Evolutionary conservation across 768 basidiomycete genomes (phyloP).

Genomic region (Kockovaella imperatae): DNA sequence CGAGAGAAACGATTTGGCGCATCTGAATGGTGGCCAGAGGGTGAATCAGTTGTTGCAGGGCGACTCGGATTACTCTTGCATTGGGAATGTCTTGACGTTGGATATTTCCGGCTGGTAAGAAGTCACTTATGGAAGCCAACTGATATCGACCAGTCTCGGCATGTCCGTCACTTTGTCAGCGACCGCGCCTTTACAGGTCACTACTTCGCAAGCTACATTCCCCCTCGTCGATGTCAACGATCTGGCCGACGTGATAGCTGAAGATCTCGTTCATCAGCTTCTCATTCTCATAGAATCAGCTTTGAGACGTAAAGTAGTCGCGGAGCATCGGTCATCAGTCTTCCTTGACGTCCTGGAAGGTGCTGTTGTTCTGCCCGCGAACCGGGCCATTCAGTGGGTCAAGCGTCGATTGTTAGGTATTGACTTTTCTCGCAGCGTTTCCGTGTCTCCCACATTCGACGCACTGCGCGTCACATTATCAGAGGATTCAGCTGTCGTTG

Average conservation of each 20-base stretch:
- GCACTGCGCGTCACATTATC: too few relatives aligned
- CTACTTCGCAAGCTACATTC: conserved; percentile 21
- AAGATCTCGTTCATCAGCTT: conserved; percentile 22
- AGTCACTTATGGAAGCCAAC: neutral
- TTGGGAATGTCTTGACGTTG: conserved; percentile 9
- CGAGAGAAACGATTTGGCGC: neutral
- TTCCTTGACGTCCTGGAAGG: conserved; percentile 16
- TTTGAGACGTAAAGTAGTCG: neutral
- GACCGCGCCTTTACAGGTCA: conserved; percentile 6
- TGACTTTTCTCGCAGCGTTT: neutral
- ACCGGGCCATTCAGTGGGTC: neutral
- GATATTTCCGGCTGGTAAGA: conserved; percentile 9
- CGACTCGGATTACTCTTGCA: neutral
- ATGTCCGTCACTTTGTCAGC: conserved; percentile 10
- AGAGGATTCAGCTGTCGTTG: too few relatives aligned
- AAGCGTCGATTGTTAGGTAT: too few relatives aligned
- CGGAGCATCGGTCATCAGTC: neutral
- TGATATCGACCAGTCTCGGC: conserved; percentile 13
- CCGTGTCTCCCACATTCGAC: conserved; percentile 7
- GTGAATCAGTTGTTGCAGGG: too few relatives aligned
- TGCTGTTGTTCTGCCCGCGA: neutral
- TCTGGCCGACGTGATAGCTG: conserved; percentile 15
- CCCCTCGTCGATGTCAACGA: conserved; percentile 17
- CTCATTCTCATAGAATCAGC: neutral
- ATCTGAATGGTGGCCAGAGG: neutral